These are phyloP conservation scores for Amanita muscaria DNA, from an alignment of 768 basidiomycete genomes.

Conservation along the genomic window DNA sequence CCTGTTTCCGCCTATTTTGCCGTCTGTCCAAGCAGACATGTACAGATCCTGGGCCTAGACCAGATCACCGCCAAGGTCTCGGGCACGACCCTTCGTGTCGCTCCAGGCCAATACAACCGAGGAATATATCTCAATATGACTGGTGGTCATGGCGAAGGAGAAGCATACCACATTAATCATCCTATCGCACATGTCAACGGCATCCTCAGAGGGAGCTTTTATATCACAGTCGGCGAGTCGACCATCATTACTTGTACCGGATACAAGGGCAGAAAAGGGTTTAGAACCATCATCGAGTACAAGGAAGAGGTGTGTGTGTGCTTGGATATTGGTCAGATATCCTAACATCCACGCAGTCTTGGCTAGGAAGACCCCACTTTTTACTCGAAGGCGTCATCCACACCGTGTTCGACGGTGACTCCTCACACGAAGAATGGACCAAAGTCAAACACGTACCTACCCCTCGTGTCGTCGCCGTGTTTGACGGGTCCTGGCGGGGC, in stretches of 20 bases:
- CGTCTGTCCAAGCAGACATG: conserved; percentile 58
- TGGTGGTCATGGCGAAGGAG: conserved; percentile 67
- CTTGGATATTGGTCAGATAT: conserved; percentile 1
- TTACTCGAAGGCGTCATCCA: conserved; percentile 85
- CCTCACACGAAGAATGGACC: conserved; percentile 63
- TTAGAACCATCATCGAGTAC: conserved; percentile 84
- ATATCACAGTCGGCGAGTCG: conserved; percentile 76
- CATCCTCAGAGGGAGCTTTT: conserved; percentile 84
- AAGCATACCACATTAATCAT: conserved; percentile 82
- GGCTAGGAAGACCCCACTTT: conserved; percentile 86
- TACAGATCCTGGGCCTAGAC: conserved; percentile 77
- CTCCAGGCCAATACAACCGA: conserved; percentile 78
- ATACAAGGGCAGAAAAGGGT: conserved; percentile 27
- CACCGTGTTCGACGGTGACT: conserved; percentile 58
- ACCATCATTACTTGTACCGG: conserved; percentile 77
- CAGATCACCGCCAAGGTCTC: conserved; percentile 92
- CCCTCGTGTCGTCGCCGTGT: conserved; percentile 63
- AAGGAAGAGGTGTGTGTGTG: conserved; percentile 76
- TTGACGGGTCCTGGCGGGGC: conserved; percentile 87
- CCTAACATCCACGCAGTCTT: conserved; percentile 40
- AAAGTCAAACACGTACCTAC: conserved; percentile 87
- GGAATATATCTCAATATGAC: conserved; percentile 80
- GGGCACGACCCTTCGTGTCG: conserved; percentile 75
- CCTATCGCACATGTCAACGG: conserved; percentile 89
- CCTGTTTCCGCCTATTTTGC: conserved; percentile 86